Evolutionary conservation across 2,329 filamentous ascomycete genomes (phyloP), one percentile per base, ranked within the genome.

Genomic region (Knufia fluminis): DNA sequence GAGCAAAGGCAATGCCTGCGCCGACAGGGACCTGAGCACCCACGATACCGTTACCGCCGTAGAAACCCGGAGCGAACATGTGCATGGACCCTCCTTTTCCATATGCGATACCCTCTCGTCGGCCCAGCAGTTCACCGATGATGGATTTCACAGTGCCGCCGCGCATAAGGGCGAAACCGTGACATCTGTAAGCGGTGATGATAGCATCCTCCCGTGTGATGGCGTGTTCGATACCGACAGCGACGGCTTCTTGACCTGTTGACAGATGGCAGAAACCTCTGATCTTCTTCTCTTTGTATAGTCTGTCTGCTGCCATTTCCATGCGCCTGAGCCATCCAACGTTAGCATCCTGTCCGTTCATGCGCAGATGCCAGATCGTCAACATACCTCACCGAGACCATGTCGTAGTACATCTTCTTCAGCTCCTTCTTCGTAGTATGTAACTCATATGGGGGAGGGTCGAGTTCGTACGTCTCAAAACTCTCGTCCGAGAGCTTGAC

Each of bases 201-300:
- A 98, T 71, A 67, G 95, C 88, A 76, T 98, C 92, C 60, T 83
- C 73, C 72, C 87, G 89, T 63, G 82, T 86, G 66, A 98, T 86
- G 59, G 90, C 90, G 69, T 95, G 87, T 75, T 98, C 92, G 65
- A 98, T 97, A 68, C 92, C 92, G 61, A 90, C 83, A 52, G 92
- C 89, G 59, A 98, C 92, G 58, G 92, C 92, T 79, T 98, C 92
- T 74, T 98, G 92, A 56, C 92, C 92, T 52, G 86, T 94, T 52
- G 92, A 97, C 71, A 98, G 74, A 75, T 98, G 92, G 76, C 92
- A 98, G 85, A 98, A 98, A 75, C 92, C 92, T 64, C 92, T 86
- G 64, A 98, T 97, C 80, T 98, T 97, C 85, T 98, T 98, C 78
- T 97, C 92, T 79, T 98, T 98, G 86, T 98, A 98, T 65, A 98